phyloP scores from a whole-genome alignment of 1,284 basidiomycete species.

The Mycena citricolor region DNA sequence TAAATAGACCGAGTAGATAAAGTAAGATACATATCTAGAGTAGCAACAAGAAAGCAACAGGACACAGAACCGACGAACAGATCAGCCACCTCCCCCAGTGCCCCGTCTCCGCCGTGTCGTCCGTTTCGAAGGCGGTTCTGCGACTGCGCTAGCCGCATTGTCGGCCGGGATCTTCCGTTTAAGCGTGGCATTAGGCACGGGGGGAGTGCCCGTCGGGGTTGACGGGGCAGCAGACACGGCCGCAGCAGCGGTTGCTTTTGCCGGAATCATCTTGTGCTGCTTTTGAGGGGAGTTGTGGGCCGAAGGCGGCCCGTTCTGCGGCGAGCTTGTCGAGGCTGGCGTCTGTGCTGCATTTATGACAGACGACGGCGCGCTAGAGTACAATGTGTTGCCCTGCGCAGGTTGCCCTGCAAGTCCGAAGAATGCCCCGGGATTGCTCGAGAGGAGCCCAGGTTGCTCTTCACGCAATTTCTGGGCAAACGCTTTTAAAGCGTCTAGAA shows the following conservation, averaged over 20 bases:
- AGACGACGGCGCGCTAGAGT: conserved; percentile 46
- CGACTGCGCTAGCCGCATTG: conserved; percentile 50
- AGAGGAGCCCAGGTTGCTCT: conserved; percentile 26
- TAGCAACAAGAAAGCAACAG: too few relatives aligned
- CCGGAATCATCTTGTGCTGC: conserved; percentile 52
- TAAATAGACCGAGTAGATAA: too few relatives aligned
- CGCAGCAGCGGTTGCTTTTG: conserved; percentile 40
- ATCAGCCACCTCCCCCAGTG: conserved; percentile 44
- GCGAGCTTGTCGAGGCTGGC: conserved; percentile 40
- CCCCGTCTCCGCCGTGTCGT: conserved; percentile 49
- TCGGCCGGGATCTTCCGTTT: conserved; percentile 62
- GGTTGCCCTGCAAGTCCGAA: conserved; percentile 23
- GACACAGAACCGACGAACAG: too few relatives aligned
- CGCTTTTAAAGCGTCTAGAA: conserved; percentile 42
- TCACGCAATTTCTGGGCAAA: conserved; percentile 50
- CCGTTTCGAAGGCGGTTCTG: conserved; percentile 49
- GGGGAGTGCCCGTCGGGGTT: conserved; percentile 45
- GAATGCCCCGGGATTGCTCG: conserved; percentile 23
- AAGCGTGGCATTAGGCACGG: conserved; percentile 51
- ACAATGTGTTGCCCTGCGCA: conserved; percentile 40
- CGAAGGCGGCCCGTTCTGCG: conserved; percentile 48
- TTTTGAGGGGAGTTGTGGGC: conserved; percentile 52
- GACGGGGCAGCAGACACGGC: conserved; percentile 42
- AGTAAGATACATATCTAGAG: too few relatives aligned
- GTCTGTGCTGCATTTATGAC: conserved; percentile 34